Percentiles rank a stretch among this genome's conserved stretches.
phyloP scores from a whole-genome alignment of 768 basidiomycete species.

The Tulasnella calospora region DNA sequence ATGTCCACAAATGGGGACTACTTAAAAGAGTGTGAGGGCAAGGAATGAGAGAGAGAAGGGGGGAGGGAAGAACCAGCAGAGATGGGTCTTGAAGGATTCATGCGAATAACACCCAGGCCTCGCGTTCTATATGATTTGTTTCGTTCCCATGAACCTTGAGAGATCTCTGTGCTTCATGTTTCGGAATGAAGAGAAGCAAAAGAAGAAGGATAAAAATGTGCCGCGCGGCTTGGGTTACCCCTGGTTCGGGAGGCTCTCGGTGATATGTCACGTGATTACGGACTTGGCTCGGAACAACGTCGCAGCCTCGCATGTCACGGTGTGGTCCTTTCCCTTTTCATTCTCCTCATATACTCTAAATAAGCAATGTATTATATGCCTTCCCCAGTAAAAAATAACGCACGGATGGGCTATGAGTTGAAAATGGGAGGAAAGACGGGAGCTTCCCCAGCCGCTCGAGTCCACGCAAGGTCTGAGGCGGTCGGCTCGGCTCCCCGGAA shows the following conservation, averaged over 20 bases:
- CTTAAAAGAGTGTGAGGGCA: neutral
- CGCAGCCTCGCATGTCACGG: too few species aligned
- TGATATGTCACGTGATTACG: neutral
- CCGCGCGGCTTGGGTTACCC: neutral
- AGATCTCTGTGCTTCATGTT: neutral
- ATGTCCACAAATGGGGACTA: neutral
- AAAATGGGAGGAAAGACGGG: too few species aligned
- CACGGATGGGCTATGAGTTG: too few species aligned
- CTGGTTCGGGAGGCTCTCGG: neutral
- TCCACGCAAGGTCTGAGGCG: too few species aligned
- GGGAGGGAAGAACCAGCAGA: too few species aligned
- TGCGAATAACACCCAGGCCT: neutral
- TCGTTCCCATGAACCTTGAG: neutral
- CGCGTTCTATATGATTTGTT: neutral
- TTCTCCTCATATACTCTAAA: too few species aligned
- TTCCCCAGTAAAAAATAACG: too few species aligned
- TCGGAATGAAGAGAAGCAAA: neutral
- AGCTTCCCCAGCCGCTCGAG: too few species aligned
- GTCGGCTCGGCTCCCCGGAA: too few species aligned
- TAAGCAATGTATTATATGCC: too few species aligned
- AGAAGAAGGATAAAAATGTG: neutral
- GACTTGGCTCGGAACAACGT: neutral
- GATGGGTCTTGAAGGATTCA: neutral
- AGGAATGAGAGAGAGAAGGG: neutral
- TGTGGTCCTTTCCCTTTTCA: too few species aligned